Conservation (phyloP, 495 filamentous ascomycete genomes). For the Trichoderma asperelloides region DNA sequence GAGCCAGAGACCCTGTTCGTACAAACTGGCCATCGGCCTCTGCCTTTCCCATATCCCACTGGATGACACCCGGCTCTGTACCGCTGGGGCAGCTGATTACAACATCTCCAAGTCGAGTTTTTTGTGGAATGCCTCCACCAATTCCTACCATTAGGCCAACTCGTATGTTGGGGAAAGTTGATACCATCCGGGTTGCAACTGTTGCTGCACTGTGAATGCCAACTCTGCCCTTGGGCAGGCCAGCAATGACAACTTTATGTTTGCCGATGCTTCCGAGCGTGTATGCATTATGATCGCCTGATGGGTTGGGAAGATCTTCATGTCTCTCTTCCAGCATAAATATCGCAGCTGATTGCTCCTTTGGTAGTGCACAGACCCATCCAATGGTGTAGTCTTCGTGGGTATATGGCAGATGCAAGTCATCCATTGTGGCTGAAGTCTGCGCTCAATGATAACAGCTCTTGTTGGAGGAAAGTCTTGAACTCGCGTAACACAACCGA, state of each 20-base stretch:
- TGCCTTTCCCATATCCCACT: constrained; percentile 13
- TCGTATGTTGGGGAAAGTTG: constrained; percentile 21
- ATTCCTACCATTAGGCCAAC: constrained; percentile 24
- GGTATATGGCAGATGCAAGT: background rate
- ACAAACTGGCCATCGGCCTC: constrained; percentile 18
- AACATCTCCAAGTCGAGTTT: constrained; percentile 34
- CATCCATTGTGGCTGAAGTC: background rate
- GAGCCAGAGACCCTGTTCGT: constrained; percentile 20
- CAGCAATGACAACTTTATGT: constrained; percentile 28
- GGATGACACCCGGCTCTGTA: constrained; percentile 21
- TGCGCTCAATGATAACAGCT: background rate
- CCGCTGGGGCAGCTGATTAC: constrained; percentile 27
- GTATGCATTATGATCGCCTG: constrained; percentile 25
- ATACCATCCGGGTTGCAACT: constrained; percentile 18
- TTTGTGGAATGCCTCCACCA: constrained; percentile 24
- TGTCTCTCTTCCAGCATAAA: constrained; percentile 40
- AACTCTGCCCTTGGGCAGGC: constrained; percentile 25
- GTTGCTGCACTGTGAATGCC: constrained; percentile 24
- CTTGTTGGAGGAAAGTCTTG: background rate
- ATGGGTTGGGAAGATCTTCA: constrained; percentile 14
- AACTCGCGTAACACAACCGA: background rate
- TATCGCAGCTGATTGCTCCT: constrained; percentile 35
- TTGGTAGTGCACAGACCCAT: constrained; percentile 39
- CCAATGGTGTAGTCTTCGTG: constrained; percentile 36
- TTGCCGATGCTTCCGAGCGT: constrained; percentile 26